These are phyloP conservation scores for Eucalyptus melliodora DNA, from an alignment of 345 rosid genomes.

Conservation along the genomic window DNA sequence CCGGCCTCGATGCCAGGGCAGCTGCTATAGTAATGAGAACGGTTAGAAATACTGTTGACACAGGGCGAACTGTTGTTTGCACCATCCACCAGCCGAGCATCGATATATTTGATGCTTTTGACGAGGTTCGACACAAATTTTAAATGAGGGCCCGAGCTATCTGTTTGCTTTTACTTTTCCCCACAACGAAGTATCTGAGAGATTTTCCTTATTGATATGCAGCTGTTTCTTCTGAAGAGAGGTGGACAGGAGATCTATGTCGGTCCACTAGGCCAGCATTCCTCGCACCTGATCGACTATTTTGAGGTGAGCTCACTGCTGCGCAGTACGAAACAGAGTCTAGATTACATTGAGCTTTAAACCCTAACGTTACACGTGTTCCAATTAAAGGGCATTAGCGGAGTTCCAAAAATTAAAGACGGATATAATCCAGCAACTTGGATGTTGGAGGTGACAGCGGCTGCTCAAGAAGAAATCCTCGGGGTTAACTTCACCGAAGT, in stretches of 20 bases:
- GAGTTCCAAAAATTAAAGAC: constrained; percentile 40
- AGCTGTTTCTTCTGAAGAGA: constrained; percentile 32
- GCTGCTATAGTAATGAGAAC: constrained; percentile 78
- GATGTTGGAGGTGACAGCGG: constrained; percentile 59
- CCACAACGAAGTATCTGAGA: neutral
- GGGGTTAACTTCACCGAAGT: constrained; percentile 21
- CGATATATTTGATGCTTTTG: constrained; percentile 63
- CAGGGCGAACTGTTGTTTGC: constrained; percentile 66
- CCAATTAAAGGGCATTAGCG: constrained; percentile 23
- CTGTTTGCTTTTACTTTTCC: neutral
- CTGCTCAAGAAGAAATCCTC: constrained; percentile 31
- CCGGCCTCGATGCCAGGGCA: constrained; percentile 72
- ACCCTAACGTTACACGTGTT: neutral
- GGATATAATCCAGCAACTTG: constrained; percentile 73
- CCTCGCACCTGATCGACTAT: constrained; percentile 37
- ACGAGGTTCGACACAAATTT: constrained; percentile 25
- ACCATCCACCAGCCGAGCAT: constrained; percentile 79
- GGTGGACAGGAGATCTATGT: constrained; percentile 63
- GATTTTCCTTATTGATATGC: neutral
- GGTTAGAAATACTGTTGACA: constrained; percentile 61
- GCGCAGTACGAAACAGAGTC: neutral
- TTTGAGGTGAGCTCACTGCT: constrained; percentile 33
- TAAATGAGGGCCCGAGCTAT: neutral
- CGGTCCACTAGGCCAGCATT: constrained; percentile 50
- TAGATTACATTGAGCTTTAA: neutral